phyloP scores from a whole-genome alignment of 805 yeast species.

The Candida sakaeoensis region DNA sequence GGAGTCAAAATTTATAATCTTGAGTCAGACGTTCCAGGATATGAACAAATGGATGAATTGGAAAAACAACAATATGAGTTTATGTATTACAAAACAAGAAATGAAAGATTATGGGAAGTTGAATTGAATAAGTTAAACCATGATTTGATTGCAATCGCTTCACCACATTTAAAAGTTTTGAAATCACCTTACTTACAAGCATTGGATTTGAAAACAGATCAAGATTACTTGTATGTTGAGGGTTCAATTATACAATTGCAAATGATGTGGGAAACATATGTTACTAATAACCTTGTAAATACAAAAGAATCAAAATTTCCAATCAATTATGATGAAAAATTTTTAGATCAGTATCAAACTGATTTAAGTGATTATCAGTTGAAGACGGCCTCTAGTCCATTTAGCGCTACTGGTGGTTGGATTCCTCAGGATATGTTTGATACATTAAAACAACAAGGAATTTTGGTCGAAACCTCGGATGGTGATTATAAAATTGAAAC shows the following conservation, averaged over 20 bases:
- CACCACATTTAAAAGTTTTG: slow-evolving; percentile 76
- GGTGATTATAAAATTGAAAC: slow-evolving; percentile 38
- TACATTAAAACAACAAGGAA: slow-evolving; percentile 61
- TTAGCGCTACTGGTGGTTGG: slow-evolving; percentile 92
- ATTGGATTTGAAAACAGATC: slow-evolving; percentile 52
- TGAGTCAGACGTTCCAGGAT: slow-evolving; percentile 71
- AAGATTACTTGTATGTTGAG: slow-evolving; percentile 62
- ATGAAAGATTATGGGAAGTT: slow-evolving; percentile 84
- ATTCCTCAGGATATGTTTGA: slow-evolving; percentile 91
- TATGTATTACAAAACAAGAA: slow-evolving; percentile 86
- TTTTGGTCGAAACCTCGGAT: slow-evolving; percentile 53
- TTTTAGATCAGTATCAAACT: slow-evolving; percentile 53
- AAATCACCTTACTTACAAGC: slow-evolving; percentile 63
- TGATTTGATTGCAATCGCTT: slow-evolving; percentile 72
- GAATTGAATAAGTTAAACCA: slow-evolving; percentile 62
- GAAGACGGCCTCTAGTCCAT: slow-evolving; percentile 67
- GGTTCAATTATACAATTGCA: slow-evolving; percentile 62
- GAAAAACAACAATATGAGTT: slow-evolving; percentile 80
- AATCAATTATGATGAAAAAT: slow-evolving; percentile 53
- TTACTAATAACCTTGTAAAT: slow-evolving; percentile 53
- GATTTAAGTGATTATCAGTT: slow-evolving; percentile 66
- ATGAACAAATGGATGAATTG: slow-evolving; percentile 58
- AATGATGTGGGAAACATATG: slow-evolving; percentile 66
- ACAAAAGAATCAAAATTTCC: slow-evolving; percentile 49
- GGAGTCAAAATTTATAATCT: slow-evolving; percentile 84